Evolutionary conservation across 495 filamentous ascomycete genomes (phyloP), one percentile per base, ranked within the genome.

Genomic region (Cercophora scortea): DNA sequence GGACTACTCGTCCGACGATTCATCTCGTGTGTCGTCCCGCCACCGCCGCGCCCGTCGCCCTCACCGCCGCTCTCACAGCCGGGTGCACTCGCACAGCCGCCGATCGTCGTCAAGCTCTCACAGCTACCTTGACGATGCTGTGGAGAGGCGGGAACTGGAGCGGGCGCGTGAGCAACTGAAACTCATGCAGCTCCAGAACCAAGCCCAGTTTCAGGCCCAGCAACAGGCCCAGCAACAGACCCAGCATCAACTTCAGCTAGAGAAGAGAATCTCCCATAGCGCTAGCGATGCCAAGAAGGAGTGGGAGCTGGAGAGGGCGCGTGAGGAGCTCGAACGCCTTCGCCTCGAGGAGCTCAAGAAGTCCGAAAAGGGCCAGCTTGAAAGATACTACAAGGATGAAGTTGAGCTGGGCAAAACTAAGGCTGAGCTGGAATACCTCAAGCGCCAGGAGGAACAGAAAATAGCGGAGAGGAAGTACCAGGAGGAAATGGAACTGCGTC

Each of bases 281-380:
- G 25, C 25, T 25, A 25, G 25, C 25, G 25, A 47, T 8, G 18
- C 6, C 45, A 51, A 71, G 33, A 67, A 76, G 51, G 68, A 75
- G 57, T 55, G 65, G 57, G 57, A 69, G 60, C 71, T 74, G 42
- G 58, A 65, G 32, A 67, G 70, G 35, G 54, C 65, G 10, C 64
- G 74, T 55, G 62, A 61, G 40, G 69, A 77, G 57, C 60, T 75
- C 5, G 71, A 74, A 42, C 56, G 61, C 39, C 61, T 65, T 10
- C 56, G 59, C 19, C 62, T 65, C 35, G 66, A 73, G 7, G 71
- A 71, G 35, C 70, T 85, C 54, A 67, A 70, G 13, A 70, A 74
- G 49, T 49, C 63, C 25, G 59, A 63, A 25, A 53, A 50, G 41
- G 51, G 50, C 40, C 25, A 25, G 25, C 25, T 25, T 25, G 25